Evolutionary conservation across 371 early-diverging fungal species (phyloP).

Genomic region (Nematocida parisii): DNA sequence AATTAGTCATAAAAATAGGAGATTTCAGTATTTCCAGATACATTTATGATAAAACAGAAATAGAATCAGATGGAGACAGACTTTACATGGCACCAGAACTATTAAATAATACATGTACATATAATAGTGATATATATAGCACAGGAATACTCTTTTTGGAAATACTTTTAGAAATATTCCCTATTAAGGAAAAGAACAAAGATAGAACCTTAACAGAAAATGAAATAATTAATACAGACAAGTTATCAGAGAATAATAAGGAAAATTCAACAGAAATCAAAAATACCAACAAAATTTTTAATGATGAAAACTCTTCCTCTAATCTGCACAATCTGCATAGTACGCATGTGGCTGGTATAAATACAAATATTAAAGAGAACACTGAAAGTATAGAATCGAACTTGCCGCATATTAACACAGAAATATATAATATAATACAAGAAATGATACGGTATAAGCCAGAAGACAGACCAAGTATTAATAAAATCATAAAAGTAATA

Average conservation of each 20-base stretch:
- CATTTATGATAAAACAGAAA: constrained; percentile 46
- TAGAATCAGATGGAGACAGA: constrained; percentile 82
- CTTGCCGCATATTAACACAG: background rate
- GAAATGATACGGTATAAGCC: constrained; percentile 36
- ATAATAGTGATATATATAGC: constrained; percentile 81
- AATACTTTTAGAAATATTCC: constrained; percentile 31
- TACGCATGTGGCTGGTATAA: constrained; percentile 3
- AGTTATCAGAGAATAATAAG: no score
- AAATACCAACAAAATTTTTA: no score
- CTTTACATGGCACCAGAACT: constrained; percentile 88
- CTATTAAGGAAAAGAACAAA: constrained; percentile 25
- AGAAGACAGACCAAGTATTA: constrained; percentile 11
- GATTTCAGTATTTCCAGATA: constrained; percentile 66
- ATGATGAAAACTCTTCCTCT: no score
- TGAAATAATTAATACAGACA: background rate
- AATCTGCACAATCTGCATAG: background rate
- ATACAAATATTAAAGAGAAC: no score
- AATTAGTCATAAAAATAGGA: constrained; percentile 58
- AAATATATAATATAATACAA: constrained; percentile 16
- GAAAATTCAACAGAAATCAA: no score
- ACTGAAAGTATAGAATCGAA: no score
- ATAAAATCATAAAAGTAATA: background rate
- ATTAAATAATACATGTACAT: constrained; percentile 74
- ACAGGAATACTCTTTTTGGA: constrained; percentile 84
- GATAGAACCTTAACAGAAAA: background rate